Base-by-base conservation (phyloP, 2,329 filamentous ascomycete species). In the Lizonia empirigonia region DNA sequence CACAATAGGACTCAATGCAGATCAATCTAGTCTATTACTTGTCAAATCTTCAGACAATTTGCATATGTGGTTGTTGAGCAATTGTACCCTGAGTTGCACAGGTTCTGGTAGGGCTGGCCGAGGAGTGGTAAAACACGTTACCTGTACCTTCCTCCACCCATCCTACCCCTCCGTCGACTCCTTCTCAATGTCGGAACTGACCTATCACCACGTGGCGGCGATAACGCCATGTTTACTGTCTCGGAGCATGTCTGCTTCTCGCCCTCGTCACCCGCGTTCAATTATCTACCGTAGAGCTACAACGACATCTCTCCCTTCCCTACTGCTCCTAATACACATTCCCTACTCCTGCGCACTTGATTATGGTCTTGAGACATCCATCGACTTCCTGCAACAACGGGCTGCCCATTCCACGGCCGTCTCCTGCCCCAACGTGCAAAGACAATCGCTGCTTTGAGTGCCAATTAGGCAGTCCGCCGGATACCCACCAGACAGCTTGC, bases 321-420 rank as follows among this genome's bases (percentile, higher is more conserved):
- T 53, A 48, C 38, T 40, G 37, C 39, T 30, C 30, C 34, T 44
- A 50, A 40, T 30, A 26, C 33, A 53, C 44, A 56, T 47, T 41
- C 40, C 36, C 44, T 50, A 53, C 42, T 32, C 33, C 37, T 44
- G 23, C 40, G 42, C 40, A 50, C 32, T 50, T 24, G 42, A 42
- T 33, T 44, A 68, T 68, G 62, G 47, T 53, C 38, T 45, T 47
- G 35, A 57, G 32, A 45, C 56, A 58, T 18, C 23, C 55, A 16
- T 55, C 30, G 27, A 38, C 45, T 23, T 34, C 49, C 40, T 50
- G 35, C 38, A 42, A 60, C 30, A 54, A 52, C 42, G 44, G 50
- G 37, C 19, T 29, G 16, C 33, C 52, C 22, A 30, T 47, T 50
- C 56, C 34, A 30, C 44, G 39, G 20, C 37, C 39, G 19, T 52